phyloP scores from a whole-genome alignment of 331 rosid species.

The Pyracantha coccinea region DNA sequence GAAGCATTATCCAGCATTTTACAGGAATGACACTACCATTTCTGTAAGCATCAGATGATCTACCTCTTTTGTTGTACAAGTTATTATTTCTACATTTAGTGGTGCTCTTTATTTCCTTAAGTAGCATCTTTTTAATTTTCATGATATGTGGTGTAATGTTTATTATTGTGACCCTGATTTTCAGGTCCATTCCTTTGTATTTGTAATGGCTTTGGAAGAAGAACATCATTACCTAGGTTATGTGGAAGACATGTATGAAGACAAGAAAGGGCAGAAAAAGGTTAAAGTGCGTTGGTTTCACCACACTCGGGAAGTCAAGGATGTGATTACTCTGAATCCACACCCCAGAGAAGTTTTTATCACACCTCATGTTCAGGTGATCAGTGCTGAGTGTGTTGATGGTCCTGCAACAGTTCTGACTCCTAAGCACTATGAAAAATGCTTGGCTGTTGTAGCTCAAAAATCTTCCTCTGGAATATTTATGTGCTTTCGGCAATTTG shows the following conservation, averaged over 20 bases:
- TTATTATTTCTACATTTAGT: background rate
- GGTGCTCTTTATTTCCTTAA: no score
- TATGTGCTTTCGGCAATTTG: conserved; percentile 64
- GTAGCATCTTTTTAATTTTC: background rate
- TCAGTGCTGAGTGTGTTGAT: conserved; percentile 70
- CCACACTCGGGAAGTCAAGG: conserved; percentile 52
- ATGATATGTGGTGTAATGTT: background rate
- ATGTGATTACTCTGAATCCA: conserved; percentile 41
- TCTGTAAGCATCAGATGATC: conserved; percentile 35
- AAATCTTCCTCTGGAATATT: conserved; percentile 41
- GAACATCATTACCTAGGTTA: conserved; percentile 61
- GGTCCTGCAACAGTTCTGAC: conserved; percentile 76
- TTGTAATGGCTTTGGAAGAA: conserved; percentile 71
- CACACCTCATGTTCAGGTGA: conserved; percentile 79
- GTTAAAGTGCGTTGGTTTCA: conserved; percentile 83
- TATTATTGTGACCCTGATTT: conserved; percentile 1
- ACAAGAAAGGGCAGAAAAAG: conserved; percentile 64
- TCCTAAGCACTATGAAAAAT: conserved; percentile 67
- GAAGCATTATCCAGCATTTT: conserved; percentile 66
- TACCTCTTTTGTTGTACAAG: background rate
- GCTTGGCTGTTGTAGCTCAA: conserved; percentile 22
- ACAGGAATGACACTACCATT: conserved; percentile 44
- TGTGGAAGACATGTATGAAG: conserved; percentile 88
- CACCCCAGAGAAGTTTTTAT: conserved; percentile 73
- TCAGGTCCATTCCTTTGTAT: conserved; percentile 81